Conservation (phyloP, 2,329 filamentous ascomycete species). For the Orbilia oligospora region DNA sequence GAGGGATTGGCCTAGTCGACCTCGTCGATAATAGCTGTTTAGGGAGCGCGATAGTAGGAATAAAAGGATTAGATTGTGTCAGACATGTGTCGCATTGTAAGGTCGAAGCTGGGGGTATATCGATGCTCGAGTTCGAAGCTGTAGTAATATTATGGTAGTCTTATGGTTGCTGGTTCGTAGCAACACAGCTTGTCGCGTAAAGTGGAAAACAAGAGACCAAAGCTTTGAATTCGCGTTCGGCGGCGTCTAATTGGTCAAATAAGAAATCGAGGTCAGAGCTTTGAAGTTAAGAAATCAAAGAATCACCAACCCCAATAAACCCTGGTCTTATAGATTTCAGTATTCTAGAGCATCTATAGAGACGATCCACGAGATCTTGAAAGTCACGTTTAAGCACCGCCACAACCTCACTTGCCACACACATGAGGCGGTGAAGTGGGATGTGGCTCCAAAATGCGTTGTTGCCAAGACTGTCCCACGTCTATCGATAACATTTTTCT, state of each 20-base stretch:
- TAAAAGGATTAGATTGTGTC: neutral
- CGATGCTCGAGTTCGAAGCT: conserved; percentile 13
- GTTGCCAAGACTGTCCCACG: conserved; percentile 50
- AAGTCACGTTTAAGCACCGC: conserved; percentile 22
- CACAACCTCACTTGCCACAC: conserved; percentile 6
- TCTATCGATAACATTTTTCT: conserved; percentile 61
- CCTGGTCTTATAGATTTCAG: neutral
- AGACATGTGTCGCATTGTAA: conserved; percentile 34
- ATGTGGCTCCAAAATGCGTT: conserved; percentile 50
- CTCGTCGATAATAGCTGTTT: neutral
- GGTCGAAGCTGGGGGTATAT: conserved; percentile 30
- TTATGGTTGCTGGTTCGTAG: conserved; percentile 34
- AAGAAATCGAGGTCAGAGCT: neutral
- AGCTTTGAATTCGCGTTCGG: conserved; percentile 33
- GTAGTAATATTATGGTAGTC: conserved; percentile 19
- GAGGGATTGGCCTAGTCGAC: conserved; percentile 57
- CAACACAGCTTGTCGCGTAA: conserved; percentile 67
- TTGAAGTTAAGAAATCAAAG: conserved; percentile 1
- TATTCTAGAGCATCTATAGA: neutral
- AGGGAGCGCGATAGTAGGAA: neutral
- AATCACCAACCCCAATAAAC: neutral
- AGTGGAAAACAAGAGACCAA: conserved; percentile 50
- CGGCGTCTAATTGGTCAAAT: conserved; percentile 12
- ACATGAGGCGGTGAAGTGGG: conserved; percentile 46
- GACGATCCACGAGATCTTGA: neutral